Evolutionary conservation across 441 rosid genomes (phyloP).

Genomic region (Croton setiger): DNA sequence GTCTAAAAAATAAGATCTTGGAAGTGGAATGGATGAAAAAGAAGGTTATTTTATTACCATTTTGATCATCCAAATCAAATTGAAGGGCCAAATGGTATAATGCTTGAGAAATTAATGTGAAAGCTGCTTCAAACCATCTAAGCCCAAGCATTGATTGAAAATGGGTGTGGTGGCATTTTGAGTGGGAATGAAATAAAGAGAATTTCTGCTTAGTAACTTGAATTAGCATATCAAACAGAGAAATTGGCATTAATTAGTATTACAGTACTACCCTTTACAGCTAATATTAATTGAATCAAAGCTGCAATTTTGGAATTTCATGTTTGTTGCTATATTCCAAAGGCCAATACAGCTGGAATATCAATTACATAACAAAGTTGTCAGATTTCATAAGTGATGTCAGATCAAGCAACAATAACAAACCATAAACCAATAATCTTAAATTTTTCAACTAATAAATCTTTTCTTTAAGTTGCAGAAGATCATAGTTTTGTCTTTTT

Average conservation of each 20-base stretch:
- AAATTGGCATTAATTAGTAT: neutral
- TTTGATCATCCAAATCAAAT: neutral
- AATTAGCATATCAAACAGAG: constrained; percentile 14
- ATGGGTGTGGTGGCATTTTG: constrained; percentile 6
- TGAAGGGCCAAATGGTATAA: neutral
- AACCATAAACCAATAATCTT: neutral
- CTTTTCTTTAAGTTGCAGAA: neutral
- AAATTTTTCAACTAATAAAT: neutral
- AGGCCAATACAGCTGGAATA: constrained; percentile 16
- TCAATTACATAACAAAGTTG: neutral
- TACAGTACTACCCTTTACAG: constrained; percentile 13
- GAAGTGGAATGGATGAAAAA: too few species aligned
- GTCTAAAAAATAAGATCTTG: too few species aligned
- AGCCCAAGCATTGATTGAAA: constrained; percentile 14
- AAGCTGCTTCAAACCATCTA: constrained; percentile 6
- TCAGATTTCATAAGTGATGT: constrained; percentile 5
- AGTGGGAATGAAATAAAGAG: neutral
- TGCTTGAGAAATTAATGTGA: constrained; percentile 1
- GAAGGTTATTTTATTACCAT: too few species aligned
- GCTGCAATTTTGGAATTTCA: neutral
- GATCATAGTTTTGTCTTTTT: neutral
- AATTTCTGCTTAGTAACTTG: constrained; percentile 1
- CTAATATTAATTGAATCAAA: constrained; percentile 18
- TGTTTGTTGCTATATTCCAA: constrained; percentile 6
- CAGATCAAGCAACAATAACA: neutral